Evolutionary conservation across 805 yeast genomes (phyloP).

Genomic region (Barnettozyma wickerhamii): DNA sequence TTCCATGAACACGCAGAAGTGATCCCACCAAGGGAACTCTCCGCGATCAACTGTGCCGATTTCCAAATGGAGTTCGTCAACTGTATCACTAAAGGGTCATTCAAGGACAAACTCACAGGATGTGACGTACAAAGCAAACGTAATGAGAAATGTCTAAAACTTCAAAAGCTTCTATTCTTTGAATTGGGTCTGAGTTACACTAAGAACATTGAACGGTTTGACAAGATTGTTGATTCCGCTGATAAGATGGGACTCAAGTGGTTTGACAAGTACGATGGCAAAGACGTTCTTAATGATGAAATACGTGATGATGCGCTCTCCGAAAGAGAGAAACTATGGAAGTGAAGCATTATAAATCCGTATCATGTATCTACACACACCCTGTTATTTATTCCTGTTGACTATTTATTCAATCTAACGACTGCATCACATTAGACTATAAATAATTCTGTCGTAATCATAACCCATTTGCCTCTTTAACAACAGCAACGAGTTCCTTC

Average conservation of each 20-base stretch:
- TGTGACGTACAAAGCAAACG: slow-evolving; percentile 13
- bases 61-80: slow-evolving; percentile 16
- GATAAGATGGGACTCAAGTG: slow-evolving; percentile 17
- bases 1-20: neutral
- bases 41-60: slow-evolving; percentile 21
- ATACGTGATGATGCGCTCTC: slow-evolving; percentile 11
- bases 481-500: slow-evolving; percentile 31
- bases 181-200: slow-evolving; percentile 15
- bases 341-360: neutral
- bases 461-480: slow-evolving; percentile 1
- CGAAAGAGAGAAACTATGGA: slow-evolving; percentile 19
- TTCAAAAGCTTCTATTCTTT: slow-evolving; percentile 16
- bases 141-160: slow-evolving; percentile 14
- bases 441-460: neutral
- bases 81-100: slow-evolving; percentile 19
- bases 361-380: slow-evolving; percentile 5
- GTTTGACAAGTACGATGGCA: slow-evolving; percentile 5
- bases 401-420: neutral
- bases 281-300: slow-evolving; percentile 6
- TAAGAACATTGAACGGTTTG: slow-evolving; percentile 7
- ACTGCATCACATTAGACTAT: too few relatives aligned
- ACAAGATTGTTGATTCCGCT: slow-evolving; percentile 12
- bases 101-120: slow-evolving; percentile 15
- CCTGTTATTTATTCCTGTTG: slow-evolving; percentile 1
- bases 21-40: neutral